Conservation (phyloP, 2,329 filamentous ascomycete species). For the Penicillium glabrum region DNA sequence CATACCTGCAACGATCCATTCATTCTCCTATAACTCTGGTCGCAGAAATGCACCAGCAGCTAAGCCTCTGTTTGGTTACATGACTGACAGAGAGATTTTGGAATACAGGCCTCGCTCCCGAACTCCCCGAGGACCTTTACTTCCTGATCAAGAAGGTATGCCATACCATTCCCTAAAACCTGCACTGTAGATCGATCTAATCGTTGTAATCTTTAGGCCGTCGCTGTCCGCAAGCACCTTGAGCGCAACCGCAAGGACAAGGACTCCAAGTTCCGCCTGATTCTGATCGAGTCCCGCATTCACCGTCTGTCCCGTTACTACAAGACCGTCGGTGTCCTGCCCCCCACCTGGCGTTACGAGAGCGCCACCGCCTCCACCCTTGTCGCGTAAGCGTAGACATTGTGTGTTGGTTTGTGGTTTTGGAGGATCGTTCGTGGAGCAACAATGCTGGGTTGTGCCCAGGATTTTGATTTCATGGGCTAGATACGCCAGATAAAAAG, state of each 20-base stretch:
- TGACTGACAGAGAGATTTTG: constrained; percentile 88
- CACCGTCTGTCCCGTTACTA: constrained; percentile 99
- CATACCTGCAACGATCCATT: constrained; percentile 6
- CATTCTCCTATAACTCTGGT: constrained; percentile 20
- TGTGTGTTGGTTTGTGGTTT: constrained; percentile 24
- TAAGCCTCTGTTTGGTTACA: constrained; percentile 82
- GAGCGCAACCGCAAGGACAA: constrained; percentile 99
- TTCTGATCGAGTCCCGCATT: constrained; percentile 99
- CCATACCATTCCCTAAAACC: neutral
- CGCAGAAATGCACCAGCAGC: constrained; percentile 34
- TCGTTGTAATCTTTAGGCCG: constrained; percentile 60
- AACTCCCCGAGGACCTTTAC: constrained; percentile 99
- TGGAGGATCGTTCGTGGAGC: constrained; percentile 11
- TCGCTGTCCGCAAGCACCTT: constrained; percentile 99
- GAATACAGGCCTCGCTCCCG: constrained; percentile 89
- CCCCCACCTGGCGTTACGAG: constrained; percentile 99
- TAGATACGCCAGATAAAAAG: constrained; percentile 23
- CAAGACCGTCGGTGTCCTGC: constrained; percentile 83
- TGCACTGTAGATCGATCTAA: neutral
- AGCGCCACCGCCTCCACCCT: constrained; percentile 92
- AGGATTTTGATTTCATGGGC: constrained; percentile 11
- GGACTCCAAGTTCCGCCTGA: constrained; percentile 99
- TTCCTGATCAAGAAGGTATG: constrained; percentile 99
- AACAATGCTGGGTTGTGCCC: constrained; percentile 4
- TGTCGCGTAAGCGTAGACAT: constrained; percentile 68